phyloP scores from a whole-genome alignment of 805 yeast species.

The Candida insectalens region DNA sequence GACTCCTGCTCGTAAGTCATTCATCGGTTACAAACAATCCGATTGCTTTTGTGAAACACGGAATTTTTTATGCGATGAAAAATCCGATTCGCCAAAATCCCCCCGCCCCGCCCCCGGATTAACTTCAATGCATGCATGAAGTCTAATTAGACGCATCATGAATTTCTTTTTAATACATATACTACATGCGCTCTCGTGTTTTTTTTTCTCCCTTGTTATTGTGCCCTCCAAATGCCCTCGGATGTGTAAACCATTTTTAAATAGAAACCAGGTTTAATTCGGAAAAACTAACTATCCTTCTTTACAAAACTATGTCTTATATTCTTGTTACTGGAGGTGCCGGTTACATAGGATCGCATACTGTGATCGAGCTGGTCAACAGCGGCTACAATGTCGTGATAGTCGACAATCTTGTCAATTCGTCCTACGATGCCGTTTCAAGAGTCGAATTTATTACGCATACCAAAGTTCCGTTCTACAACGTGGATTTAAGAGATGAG shows the following conservation, averaged over 20 bases:
- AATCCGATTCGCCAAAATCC: too few species aligned
- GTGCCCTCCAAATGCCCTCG: not conserved
- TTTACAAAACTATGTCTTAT: not conserved
- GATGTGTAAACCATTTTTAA: not conserved
- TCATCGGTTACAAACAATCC: too few species aligned
- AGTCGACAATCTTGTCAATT: slow-evolving; percentile 1
- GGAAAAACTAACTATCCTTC: too few species aligned
- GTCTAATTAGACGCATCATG: too few species aligned
- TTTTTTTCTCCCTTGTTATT: not conserved
- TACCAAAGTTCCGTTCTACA: not conserved
- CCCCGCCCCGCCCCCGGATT: too few species aligned
- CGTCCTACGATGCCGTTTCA: slow-evolving; percentile 1
- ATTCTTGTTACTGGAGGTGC: slow-evolving; percentile 3
- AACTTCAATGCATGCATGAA: too few species aligned
- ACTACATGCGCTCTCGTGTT: too few species aligned
- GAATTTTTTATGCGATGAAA: too few species aligned
- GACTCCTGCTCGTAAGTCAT: too few species aligned
- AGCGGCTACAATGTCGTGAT: slow-evolving; percentile 1
- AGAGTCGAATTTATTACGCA: slow-evolving; percentile 1
- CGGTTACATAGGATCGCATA: slow-evolving; percentile 2
- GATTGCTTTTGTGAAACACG: too few species aligned
- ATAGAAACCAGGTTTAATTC: too few species aligned
- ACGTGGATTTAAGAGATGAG: slow-evolving; percentile 1
- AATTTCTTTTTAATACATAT: too few species aligned
- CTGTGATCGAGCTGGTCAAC: slow-evolving; percentile 1